Percentiles rank a stretch among this genome's conserved stretches.
Evolutionary conservation across 2,329 filamentous ascomycete species (phyloP).

Genomic region (Cyclaneusma minus): DNA sequence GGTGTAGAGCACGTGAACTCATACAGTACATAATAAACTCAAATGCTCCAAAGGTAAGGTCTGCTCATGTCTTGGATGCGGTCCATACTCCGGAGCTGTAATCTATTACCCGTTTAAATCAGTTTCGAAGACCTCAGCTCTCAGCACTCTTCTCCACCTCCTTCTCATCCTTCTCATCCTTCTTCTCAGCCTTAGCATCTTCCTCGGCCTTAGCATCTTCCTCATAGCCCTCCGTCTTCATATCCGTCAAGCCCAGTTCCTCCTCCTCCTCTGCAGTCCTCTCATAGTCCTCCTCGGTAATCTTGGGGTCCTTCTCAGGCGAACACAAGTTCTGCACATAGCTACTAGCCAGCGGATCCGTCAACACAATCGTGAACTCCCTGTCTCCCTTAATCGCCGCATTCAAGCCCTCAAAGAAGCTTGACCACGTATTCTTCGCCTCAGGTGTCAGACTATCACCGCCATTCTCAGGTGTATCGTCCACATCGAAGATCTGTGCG

Average conservation of each 20-base stretch:
- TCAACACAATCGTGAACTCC: conserved; percentile 69
- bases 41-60: too few species aligned
- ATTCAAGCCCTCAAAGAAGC: conserved; percentile 66
- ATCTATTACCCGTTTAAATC: too few species aligned
- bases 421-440: conserved; percentile 58
- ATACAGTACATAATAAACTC: too few species aligned
- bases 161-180: conserved; percentile 5
- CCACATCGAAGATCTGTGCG: conserved; percentile 70
- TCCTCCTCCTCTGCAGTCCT: conserved; percentile 88
- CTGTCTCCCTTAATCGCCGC: conserved; percentile 65
- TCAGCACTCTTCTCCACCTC: conserved; percentile 4
- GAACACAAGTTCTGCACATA: conserved; percentile 87
- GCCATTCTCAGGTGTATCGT: conserved; percentile 36
- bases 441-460: conserved; percentile 61
- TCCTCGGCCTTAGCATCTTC: conserved; percentile 26
- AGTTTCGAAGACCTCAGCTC: conserved; percentile 1
- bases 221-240: conserved; percentile 83
- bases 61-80: too few species aligned
- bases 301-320: conserved; percentile 59
- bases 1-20: too few species aligned
- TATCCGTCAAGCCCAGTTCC: conserved; percentile 77
- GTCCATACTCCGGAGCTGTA: too few species aligned
- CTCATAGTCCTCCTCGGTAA: conserved; percentile 68
- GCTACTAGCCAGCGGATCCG: conserved; percentile 80
- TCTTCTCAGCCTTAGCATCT: conserved; percentile 13